Base-by-base conservation (phyloP, 148 eudicot species). In the Chenopodium suecicum region DNA sequence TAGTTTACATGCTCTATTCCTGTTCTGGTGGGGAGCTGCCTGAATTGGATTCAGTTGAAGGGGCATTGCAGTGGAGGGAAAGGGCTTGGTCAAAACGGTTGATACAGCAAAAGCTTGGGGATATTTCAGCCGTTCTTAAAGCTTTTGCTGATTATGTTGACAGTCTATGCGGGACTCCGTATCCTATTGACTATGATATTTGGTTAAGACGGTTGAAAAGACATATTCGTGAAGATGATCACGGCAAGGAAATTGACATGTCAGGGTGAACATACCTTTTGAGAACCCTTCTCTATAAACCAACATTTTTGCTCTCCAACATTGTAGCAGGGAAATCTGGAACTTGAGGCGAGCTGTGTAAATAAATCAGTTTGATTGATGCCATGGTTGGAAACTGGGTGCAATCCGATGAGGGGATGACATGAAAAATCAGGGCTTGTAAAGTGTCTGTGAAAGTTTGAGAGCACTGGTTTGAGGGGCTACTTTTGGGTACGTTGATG, bases 61-160 rank as follows among this genome's bases (percentile, higher is more conserved):
- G 97, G 70, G 99, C 98, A 23, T 87, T 96, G 64, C 88, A 88
- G 48, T 96, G 99, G 99, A 89, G 98, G 83, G 97, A 96, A 75
- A 89, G 78, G 23, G 88, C 94, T 74, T 96, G 99, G 99, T 92
- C 99, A 19, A 94, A 84, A 82, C 82, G 99, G 86, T 69, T 92
- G 82, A 96, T 96, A 80, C 99, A 96, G 83, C 95, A 92, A 84
- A 90, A 83, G 83, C 95, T 96, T 8, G 99, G 99, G 79, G 97
- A 96, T 32, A 90, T 96, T 69, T 94, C 99, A 14, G 98, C 99
- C 76, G 90, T 96, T 58, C 76, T 96, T 64, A 96, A 96, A 85
- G 99, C 98, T 65, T 96, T 96, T 83, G 94, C 99, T 41, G 99
- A 96, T 82, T 96, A 94, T 84, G 99, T 96, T 14, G 99, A 96